These are phyloP conservation scores for Spinacia oleracea DNA, from an alignment of 179 eudicot species.

Conservation along the genomic window DNA sequence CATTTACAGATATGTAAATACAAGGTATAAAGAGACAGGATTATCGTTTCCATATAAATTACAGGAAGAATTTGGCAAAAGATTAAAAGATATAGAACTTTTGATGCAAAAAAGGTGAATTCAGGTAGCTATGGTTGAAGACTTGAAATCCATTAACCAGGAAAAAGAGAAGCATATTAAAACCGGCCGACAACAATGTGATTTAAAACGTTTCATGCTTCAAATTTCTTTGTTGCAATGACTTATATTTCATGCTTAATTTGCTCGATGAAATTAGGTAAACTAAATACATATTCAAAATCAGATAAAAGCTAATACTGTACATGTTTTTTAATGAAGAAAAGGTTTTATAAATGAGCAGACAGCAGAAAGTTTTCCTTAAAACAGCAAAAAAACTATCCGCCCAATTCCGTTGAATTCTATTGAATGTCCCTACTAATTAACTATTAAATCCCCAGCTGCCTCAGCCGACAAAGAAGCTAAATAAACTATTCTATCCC, in stretches of 20 bases:
- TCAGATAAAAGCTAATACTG: background rate
- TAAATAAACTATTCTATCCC: background rate
- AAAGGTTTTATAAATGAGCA: too few relatives aligned
- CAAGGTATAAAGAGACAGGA: background rate
- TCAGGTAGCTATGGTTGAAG: background rate
- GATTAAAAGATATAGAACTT: background rate
- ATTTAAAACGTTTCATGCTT: background rate
- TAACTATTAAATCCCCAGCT: too few relatives aligned
- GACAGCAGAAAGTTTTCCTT: background rate
- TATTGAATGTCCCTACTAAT: too few relatives aligned
- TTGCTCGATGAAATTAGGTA: background rate
- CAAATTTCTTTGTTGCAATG: background rate
- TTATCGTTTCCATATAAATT: too few relatives aligned
- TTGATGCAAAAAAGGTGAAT: background rate
- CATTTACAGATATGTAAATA: background rate
- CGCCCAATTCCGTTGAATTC: background rate
- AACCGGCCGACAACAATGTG: background rate
- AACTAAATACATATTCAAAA: background rate
- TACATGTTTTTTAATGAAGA: too few relatives aligned
- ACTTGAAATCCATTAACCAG: background rate
- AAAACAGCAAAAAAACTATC: background rate
- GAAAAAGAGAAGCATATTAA: background rate
- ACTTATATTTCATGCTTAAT: background rate
- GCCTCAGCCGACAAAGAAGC: background rate
- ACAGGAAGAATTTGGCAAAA: background rate